A percentile compares a stretch with the other conserved stretches of the same genome.
phyloP scores from a whole-genome alignment of 768 basidiomycete species.

The Cystofilobasidium macerans region DNA sequence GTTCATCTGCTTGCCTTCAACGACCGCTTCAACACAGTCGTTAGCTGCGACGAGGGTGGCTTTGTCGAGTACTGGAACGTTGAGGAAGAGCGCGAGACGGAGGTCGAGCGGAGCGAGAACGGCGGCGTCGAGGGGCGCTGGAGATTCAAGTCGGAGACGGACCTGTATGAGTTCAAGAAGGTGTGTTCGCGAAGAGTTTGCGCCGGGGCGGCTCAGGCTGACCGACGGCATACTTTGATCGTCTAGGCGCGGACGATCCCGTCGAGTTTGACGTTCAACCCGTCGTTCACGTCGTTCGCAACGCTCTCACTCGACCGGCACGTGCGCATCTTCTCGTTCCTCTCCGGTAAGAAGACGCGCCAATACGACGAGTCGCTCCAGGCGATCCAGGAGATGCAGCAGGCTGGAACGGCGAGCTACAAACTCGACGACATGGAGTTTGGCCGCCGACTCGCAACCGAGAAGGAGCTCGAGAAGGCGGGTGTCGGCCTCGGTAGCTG shows the following conservation, averaged over 20 bases:
- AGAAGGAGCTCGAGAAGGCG: conserved; percentile 70
- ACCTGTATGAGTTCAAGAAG: conserved; percentile 97
- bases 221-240: too few relatives aligned
- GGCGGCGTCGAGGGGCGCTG: conserved; percentile 60
- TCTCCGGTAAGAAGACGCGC: conserved; percentile 74
- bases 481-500: conserved; percentile 51
- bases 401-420: conserved; percentile 84
- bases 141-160: conserved; percentile 81
- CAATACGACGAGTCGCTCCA: conserved; percentile 89
- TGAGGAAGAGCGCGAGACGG: conserved; percentile 53
- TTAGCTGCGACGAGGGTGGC: conserved; percentile 88
- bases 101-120: conserved; percentile 51
- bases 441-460: conserved; percentile 83
- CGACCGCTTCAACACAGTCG: conserved; percentile 74
- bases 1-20: conserved; percentile 94
- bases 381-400: conserved; percentile 97
- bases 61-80: conserved; percentile 84
- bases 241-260: conserved; percentile 91
- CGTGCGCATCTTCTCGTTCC: conserved; percentile 84
- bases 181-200: conserved; percentile 40
- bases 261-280: conserved; percentile 82
- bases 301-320: conserved; percentile 93
- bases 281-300: conserved; percentile 75
- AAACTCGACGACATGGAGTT: conserved; percentile 99
- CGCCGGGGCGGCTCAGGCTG: neutral